Percentiles rank a stretch among this genome's conserved stretches.
phyloP scores from a whole-genome alignment of 139 green algal genomes.

The Picochlorum sp. region DNA sequence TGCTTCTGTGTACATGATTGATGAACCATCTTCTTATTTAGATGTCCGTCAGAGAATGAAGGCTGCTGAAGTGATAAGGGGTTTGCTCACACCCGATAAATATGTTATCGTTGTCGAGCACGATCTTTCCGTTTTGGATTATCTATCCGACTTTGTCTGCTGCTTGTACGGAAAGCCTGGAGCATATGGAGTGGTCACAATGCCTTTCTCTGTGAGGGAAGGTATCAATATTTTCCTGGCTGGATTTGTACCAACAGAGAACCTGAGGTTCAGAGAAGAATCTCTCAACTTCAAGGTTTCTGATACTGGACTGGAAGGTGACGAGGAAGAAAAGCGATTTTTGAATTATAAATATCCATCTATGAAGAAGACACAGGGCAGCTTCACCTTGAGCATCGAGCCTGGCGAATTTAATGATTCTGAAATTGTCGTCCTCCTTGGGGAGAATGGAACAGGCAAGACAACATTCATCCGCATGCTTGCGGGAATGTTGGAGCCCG shows the following conservation, averaged over 20 bases:
- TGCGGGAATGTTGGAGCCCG: constrained; percentile 66
- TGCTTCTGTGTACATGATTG: constrained; percentile 98
- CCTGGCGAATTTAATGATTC: constrained; percentile 84
- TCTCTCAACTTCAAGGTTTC: constrained; percentile 90
- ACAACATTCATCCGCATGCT: constrained; percentile 99
- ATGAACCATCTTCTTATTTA: constrained; percentile 96
- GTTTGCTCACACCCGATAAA: constrained; percentile 59
- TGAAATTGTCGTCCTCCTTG: constrained; percentile 96
- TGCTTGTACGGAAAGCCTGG: constrained; percentile 97
- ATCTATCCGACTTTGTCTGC: constrained; percentile 99
- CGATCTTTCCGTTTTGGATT: constrained; percentile 95
- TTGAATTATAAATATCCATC: constrained; percentile 79
- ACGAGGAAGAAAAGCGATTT: constrained; percentile 77
- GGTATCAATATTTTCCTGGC: constrained; percentile 91
- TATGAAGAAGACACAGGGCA: constrained; percentile 82
- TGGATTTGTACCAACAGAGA: constrained; percentile 98
- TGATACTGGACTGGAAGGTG: constrained; percentile 40
- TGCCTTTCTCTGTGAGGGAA: constrained; percentile 81
- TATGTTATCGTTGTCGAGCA: constrained; percentile 98
- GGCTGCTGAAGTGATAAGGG: constrained; percentile 77
- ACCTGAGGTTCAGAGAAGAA: constrained; percentile 96
- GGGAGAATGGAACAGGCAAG: constrained; percentile 98
- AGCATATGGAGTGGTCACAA: constrained; percentile 96
- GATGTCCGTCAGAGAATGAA: constrained; percentile 96
- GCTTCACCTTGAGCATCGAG: constrained; percentile 62